Conservation (phyloP, 495 filamentous ascomycete genomes). For the Cercophora samala region DNA sequence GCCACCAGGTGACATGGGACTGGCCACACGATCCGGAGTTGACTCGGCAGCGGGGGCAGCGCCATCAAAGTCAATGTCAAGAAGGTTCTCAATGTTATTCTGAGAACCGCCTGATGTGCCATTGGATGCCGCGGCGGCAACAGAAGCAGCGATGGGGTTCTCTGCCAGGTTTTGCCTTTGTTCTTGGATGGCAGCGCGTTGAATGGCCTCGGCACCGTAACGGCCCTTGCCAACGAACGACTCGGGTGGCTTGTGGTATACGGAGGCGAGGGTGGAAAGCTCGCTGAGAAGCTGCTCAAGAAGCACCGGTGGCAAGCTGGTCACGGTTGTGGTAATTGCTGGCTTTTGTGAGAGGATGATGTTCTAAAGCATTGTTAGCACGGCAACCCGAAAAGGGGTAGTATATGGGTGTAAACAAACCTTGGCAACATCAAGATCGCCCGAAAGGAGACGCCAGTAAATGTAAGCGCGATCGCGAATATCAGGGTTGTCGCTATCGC, state of each 20-base stretch:
- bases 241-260: conserved; percentile 98
- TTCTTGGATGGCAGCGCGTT: conserved; percentile 94
- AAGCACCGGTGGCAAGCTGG: conserved; percentile 73
- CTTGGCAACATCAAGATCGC: conserved; percentile 82
- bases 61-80: conserved; percentile 98
- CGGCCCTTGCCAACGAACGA: conserved; percentile 94
- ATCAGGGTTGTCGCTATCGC: conserved; percentile 95
- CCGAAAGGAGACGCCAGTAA: conserved; percentile 96
- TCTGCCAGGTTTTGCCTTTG: conserved; percentile 87
- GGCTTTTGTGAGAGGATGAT: conserved; percentile 94
- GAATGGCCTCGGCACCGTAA: conserved; percentile 90
- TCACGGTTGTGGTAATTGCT: conserved; percentile 88
- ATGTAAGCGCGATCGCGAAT: conserved; percentile 96
- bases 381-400: background rate
- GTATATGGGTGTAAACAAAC: conserved; percentile 35
- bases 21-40: conserved; percentile 76
- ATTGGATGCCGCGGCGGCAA: conserved; percentile 56
- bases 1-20: conserved; percentile 48
- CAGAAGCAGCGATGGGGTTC: conserved; percentile 86
- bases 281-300: conserved; percentile 84
- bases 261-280: conserved; percentile 92
- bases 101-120: conserved; percentile 43
- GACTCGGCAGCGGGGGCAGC: conserved; percentile 84
- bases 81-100: conserved; percentile 86
- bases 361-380: conserved; percentile 49